Evolutionary conservation across 306 rosid genomes (phyloP).

Genomic region (Hylodesmum podocarpum): DNA sequence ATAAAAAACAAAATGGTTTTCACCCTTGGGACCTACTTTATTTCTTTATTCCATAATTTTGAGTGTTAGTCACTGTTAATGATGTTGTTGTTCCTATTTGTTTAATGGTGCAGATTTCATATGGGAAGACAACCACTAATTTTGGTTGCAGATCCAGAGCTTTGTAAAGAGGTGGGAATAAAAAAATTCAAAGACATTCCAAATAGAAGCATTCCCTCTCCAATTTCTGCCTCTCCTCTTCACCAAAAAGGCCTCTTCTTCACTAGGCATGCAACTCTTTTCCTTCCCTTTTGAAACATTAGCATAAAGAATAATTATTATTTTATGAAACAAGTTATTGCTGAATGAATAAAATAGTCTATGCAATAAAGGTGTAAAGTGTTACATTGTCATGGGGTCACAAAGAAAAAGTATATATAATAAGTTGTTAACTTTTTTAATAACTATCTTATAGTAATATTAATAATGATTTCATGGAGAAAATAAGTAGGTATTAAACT

Average conservation of each 20-base stretch:
- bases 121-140: slow-evolving; percentile 92
- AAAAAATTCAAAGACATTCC: slow-evolving; percentile 81
- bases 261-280: slow-evolving; percentile 53
- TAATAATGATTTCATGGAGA: too few species aligned
- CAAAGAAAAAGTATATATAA: too few species aligned
- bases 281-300: background rate
- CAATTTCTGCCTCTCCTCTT: slow-evolving; percentile 86
- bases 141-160: slow-evolving; percentile 84
- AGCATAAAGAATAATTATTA: background rate
- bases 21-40: background rate
- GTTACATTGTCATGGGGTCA: too few species aligned
- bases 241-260: slow-evolving; percentile 96
- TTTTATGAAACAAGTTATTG: background rate
- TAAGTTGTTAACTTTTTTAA: too few species aligned
- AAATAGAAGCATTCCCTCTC: slow-evolving; percentile 93
- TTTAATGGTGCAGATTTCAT: slow-evolving; percentile 66
- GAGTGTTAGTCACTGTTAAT: background rate
- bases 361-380: too few species aligned
- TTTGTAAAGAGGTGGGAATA: slow-evolving; percentile 89
- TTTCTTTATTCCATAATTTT: slow-evolving; percentile 1
- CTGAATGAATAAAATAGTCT: too few species aligned
- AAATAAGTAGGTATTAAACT: too few species aligned
- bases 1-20: too few species aligned
- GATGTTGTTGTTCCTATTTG: background rate
- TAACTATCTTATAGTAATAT: too few species aligned